phyloP scores from a whole-genome alignment of 257 asterid species.

The Nyctanthes arbortristis region DNA sequence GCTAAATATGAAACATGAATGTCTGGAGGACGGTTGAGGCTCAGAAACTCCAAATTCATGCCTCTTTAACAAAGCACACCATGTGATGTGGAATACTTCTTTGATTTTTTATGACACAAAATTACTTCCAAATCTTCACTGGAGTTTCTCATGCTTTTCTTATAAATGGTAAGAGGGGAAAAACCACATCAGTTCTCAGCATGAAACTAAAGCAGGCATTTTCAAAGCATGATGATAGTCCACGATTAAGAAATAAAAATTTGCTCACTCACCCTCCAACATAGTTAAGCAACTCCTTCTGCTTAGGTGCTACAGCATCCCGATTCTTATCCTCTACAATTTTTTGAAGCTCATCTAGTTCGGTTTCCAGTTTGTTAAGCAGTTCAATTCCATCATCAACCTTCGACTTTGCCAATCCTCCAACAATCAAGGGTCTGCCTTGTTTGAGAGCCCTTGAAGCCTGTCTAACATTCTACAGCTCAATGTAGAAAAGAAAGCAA shows the following conservation, averaged over 20 bases:
- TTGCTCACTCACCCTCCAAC: constrained; percentile 87
- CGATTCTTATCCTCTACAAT: constrained; percentile 80
- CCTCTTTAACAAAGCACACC: neutral
- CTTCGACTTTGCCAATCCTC: constrained; percentile 86
- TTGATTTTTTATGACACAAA: too few species aligned
- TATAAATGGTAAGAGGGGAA: neutral
- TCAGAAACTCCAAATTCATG: neutral
- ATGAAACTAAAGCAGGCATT: neutral
- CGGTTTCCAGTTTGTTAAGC: constrained; percentile 83
- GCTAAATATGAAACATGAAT: constrained; percentile 8
- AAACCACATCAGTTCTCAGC: neutral
- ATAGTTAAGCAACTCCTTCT: constrained; percentile 90
- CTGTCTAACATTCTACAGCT: constrained; percentile 76
- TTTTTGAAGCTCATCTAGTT: constrained; percentile 72
- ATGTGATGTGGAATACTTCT: too few species aligned
- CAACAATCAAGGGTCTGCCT: constrained; percentile 71
- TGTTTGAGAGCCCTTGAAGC: constrained; percentile 80
- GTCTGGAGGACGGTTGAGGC: neutral
- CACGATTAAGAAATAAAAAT: constrained; percentile 10
- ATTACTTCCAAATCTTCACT: neutral
- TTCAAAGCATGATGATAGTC: neutral
- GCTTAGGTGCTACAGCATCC: constrained; percentile 82
- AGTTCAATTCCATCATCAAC: constrained; percentile 70
- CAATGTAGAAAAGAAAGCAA: constrained; percentile 5
- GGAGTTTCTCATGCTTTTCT: neutral